Evolutionary conservation across 805 yeast genomes (phyloP).

Genomic region (Clavispora santaluciae): DNA sequence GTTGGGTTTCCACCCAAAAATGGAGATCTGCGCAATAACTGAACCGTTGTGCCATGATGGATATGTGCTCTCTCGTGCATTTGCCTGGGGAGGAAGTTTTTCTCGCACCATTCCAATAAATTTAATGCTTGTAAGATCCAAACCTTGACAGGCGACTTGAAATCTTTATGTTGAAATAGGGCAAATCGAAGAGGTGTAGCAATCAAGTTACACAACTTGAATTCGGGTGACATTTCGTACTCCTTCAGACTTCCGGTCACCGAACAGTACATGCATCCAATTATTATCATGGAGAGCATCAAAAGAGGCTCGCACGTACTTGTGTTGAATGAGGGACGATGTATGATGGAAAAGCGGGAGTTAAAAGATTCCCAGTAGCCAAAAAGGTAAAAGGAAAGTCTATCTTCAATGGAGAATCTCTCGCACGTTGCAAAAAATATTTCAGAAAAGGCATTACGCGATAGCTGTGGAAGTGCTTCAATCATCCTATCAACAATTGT

Average conservation of each 20-base stretch:
- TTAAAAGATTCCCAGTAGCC: constrained; percentile 58
- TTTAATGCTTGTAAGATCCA: constrained; percentile 75
- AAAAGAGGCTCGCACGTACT: constrained; percentile 44
- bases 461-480: constrained; percentile 24
- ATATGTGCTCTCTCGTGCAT: constrained; percentile 80
- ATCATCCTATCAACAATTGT: constrained; percentile 31
- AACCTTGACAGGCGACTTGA: constrained; percentile 69
- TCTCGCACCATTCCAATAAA: constrained; percentile 75
- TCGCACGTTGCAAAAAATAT: constrained; percentile 21
- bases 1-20: constrained; percentile 68
- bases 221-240: constrained; percentile 26
- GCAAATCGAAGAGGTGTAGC: constrained; percentile 62
- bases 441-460: constrained; percentile 22
- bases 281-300: constrained; percentile 48
- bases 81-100: constrained; percentile 60
- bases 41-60: constrained; percentile 85
- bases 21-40: constrained; percentile 69
- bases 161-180: constrained; percentile 65
- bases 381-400: constrained; percentile 33
- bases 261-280: constrained; percentile 48
- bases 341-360: constrained; percentile 55
- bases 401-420: constrained; percentile 23
- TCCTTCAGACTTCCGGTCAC: constrained; percentile 21
- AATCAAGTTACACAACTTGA: constrained; percentile 41
- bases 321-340: constrained; percentile 54